These are phyloP conservation scores for Coelastrella sp. DNA, from an alignment of 139 green algal species.

Conservation along the genomic window DNA sequence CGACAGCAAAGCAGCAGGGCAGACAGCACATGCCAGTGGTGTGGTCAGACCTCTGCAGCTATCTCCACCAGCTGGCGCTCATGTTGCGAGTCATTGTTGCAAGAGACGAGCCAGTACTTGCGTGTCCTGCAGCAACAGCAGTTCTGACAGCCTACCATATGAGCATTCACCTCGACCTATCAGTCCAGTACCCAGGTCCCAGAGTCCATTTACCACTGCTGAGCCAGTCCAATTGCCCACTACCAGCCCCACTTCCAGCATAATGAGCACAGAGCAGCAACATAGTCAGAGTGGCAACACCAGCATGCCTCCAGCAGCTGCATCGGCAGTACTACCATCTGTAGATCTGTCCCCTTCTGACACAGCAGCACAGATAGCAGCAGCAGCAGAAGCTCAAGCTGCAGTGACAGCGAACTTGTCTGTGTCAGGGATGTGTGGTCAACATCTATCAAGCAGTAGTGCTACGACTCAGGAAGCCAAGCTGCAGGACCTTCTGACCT, in stretches of 20 bases:
- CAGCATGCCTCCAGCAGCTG: neutral
- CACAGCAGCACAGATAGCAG: neutral
- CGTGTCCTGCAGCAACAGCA: neutral
- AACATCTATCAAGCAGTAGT: neutral
- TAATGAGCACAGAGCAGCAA: neutral
- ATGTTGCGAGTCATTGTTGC: no score
- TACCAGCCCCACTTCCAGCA: neutral
- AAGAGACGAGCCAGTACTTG: no score
- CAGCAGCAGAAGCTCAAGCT: conserved; percentile 24
- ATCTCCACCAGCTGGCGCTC: no score
- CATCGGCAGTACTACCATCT: conserved; percentile 1
- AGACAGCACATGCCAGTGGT: neutral
- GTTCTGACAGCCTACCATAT: neutral
- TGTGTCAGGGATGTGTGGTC: neutral
- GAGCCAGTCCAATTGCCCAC: no score
- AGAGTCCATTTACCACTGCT: no score
- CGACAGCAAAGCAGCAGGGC: no score
- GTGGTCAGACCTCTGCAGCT: neutral
- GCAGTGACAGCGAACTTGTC: neutral
- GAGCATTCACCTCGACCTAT: neutral
- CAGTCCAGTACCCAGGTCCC: neutral
- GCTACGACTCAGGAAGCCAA: neutral
- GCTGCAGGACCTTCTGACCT: conserved; percentile 23
- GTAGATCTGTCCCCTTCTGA: neutral
- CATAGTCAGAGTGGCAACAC: neutral